phyloP scores from a whole-genome alignment of 208 protist genomes.

The Trypanosoma melophagium region DNA sequence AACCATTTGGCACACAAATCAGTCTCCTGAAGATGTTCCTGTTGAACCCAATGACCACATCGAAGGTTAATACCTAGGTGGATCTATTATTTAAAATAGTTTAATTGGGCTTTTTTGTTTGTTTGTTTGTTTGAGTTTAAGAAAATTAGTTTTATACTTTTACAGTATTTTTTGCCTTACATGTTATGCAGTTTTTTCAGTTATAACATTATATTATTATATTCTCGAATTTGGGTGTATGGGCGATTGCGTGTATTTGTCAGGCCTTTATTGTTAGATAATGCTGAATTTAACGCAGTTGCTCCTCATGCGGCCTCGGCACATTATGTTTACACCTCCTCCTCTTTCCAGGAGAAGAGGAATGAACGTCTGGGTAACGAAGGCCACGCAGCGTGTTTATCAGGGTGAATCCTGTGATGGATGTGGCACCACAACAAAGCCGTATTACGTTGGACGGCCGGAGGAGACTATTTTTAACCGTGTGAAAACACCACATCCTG shows the following conservation, averaged over 20 bases:
- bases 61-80: too few relatives aligned
- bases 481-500: conserved; percentile 62
- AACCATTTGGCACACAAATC: not conserved
- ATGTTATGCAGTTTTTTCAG: conserved; percentile 1
- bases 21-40: not conserved
- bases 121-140: too few relatives aligned
- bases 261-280: not conserved
- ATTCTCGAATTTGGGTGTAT: too few relatives aligned
- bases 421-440: conserved; percentile 84
- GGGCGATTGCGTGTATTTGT: too few relatives aligned
- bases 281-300: conserved; percentile 56
- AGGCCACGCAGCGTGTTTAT: conserved; percentile 85
- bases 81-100: too few relatives aligned
- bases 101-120: too few relatives aligned
- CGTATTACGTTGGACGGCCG: conserved; percentile 81
- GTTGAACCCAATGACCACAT: not conserved
- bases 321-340: conserved; percentile 88
- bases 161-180: too few relatives aligned
- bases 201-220: too few relatives aligned
- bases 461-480: conserved; percentile 87
- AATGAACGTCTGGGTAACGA: conserved; percentile 84
- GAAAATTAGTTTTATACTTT: too few relatives aligned
- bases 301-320: conserved; percentile 64
- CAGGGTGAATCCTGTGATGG: conserved; percentile 84
- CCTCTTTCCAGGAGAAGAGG: conserved; percentile 69